phyloP scores from a whole-genome alignment of 345 rosid species.

The Linum usitatissimum region DNA sequence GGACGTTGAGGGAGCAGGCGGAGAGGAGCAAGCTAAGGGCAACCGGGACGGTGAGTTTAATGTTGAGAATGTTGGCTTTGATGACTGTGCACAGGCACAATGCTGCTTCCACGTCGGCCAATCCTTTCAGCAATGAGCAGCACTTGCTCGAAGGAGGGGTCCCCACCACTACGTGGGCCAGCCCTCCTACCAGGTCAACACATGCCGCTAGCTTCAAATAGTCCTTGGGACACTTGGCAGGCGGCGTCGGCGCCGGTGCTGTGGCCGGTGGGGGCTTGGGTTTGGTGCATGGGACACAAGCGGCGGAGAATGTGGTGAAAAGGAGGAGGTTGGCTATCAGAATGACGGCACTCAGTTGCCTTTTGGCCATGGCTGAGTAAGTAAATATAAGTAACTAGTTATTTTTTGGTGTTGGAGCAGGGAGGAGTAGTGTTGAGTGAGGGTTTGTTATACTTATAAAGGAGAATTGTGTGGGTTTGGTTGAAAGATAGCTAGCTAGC shows the following conservation, averaged over 20 bases:
- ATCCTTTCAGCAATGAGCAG: slow-evolving; percentile 38
- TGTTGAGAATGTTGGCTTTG: slow-evolving; percentile 46
- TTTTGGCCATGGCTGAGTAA: too few species aligned
- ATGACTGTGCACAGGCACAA: slow-evolving; percentile 50
- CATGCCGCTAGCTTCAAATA: slow-evolving; percentile 41
- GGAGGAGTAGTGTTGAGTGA: too few species aligned
- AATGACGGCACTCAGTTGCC: too few species aligned
- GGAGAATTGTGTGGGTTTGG: too few species aligned
- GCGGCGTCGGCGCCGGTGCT: not conserved
- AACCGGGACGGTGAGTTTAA: slow-evolving; percentile 31
- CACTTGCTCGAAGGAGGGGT: slow-evolving; percentile 32
- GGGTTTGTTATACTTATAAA: too few species aligned
- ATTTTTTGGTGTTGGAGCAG: too few species aligned
- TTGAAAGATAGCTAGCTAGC: too few species aligned
- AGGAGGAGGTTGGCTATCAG: too few species aligned
- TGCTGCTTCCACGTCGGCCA: slow-evolving; percentile 41
- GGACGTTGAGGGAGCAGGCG: slow-evolving; percentile 28
- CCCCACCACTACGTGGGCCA: slow-evolving; percentile 21
- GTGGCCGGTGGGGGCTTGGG: slow-evolving; percentile 5
- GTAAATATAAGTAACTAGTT: too few species aligned
- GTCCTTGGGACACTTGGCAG: slow-evolving; percentile 30
- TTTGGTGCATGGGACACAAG: slow-evolving; percentile 23
- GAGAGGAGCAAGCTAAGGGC: slow-evolving; percentile 29
- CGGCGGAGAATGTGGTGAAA: not conserved
- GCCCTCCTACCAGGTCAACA: slow-evolving; percentile 34